phyloP scores from a whole-genome alignment of 1,284 basidiomycete genomes.

The Ustilago nuda region DNA sequence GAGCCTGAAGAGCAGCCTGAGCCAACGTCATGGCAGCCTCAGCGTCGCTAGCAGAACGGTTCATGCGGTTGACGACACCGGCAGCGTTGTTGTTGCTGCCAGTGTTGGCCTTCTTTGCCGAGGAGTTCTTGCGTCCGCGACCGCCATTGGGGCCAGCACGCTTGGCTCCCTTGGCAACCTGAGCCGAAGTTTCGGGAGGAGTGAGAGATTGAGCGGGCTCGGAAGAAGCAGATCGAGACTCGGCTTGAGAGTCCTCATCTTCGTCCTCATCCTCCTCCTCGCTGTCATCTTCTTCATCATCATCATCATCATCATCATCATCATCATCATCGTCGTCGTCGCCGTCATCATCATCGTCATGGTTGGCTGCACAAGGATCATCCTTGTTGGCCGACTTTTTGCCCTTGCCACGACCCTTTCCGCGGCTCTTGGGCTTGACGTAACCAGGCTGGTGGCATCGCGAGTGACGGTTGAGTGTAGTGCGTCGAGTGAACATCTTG shows the following conservation, averaged over 20 bases:
- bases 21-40: constrained; percentile 62
- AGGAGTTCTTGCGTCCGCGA: constrained; percentile 43
- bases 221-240: constrained; percentile 41
- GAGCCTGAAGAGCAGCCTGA: constrained; percentile 55
- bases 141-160: constrained; percentile 33
- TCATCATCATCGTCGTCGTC: constrained; percentile 58
- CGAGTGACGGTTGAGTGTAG: constrained; percentile 68
- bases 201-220: constrained; percentile 37
- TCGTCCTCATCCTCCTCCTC: constrained; percentile 42
- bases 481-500: constrained; percentile 68
- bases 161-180: constrained; percentile 43
- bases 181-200: constrained; percentile 40
- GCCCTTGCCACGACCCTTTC: constrained; percentile 49
- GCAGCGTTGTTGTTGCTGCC: constrained; percentile 48
- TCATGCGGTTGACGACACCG: constrained; percentile 43
- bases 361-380: constrained; percentile 21
- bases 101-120: constrained; percentile 47
- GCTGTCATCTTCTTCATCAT: constrained; percentile 44
- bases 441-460: constrained; percentile 63
- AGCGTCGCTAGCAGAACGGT: constrained; percentile 57
- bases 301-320: constrained; percentile 48
- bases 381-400: constrained; percentile 43
- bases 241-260: constrained; percentile 29
- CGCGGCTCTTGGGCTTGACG: constrained; percentile 56
- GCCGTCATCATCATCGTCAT: constrained; percentile 46